Conservation (phyloP, 805 yeast genomes). For the Candida insectorum region DNA sequence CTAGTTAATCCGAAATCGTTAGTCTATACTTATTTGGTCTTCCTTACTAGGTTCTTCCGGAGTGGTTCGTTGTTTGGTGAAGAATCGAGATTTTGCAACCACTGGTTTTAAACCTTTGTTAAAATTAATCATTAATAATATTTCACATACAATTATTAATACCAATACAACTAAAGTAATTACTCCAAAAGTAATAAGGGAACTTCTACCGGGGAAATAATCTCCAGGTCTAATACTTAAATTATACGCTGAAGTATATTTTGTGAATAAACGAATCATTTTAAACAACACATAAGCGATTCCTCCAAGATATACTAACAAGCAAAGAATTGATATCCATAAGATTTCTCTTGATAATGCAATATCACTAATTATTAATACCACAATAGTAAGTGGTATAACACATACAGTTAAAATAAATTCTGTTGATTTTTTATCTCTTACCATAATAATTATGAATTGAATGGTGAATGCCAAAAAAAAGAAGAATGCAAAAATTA, state of each 20-base stretch:
- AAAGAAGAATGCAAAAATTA: slow-evolving; percentile 35
- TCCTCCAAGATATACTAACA: slow-evolving; percentile 34
- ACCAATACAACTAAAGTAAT: slow-evolving; percentile 38
- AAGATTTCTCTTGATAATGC: slow-evolving; percentile 33
- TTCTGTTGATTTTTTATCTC: slow-evolving; percentile 33
- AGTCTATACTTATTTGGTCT: too few species aligned
- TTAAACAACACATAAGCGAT: slow-evolving; percentile 47
- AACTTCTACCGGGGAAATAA: slow-evolving; percentile 44
- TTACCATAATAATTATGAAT: slow-evolving; percentile 43
- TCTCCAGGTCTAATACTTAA: slow-evolving; percentile 26
- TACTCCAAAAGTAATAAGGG: slow-evolving; percentile 43
- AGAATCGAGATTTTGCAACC: too few species aligned
- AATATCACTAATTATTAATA: slow-evolving; percentile 33
- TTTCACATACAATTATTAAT: slow-evolving; percentile 24
- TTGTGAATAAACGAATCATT: slow-evolving; percentile 42
- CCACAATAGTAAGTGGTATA: slow-evolving; percentile 40
- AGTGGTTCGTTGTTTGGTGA: too few species aligned
- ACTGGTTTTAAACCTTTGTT: slow-evolving; percentile 18
- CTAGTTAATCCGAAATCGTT: too few species aligned
- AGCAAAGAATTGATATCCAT: slow-evolving; percentile 21
- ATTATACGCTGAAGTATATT: slow-evolving; percentile 33
- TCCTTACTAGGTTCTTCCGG: too few species aligned
- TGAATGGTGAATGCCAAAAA: slow-evolving; percentile 50
- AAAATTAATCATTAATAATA: slow-evolving; percentile 14
- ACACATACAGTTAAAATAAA: slow-evolving; percentile 45